Evolutionary conservation across 345 rosid genomes (phyloP).

Genomic region (Clausena lansium): DNA sequence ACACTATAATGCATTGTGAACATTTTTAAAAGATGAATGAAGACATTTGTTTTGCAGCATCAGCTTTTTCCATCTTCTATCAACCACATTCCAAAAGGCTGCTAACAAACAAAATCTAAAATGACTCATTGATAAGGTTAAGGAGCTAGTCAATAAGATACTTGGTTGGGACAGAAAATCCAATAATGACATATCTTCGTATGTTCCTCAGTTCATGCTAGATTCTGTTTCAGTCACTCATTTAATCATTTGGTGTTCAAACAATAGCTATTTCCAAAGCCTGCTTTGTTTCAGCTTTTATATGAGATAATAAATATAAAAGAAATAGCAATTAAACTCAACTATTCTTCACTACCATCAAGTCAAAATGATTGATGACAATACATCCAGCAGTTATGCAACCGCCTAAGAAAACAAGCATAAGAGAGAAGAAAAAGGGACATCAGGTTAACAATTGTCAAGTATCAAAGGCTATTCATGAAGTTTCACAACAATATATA

Average conservation of each 20-base stretch:
- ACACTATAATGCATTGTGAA: not conserved
- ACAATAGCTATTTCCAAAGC: not conserved
- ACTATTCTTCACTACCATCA: not conserved
- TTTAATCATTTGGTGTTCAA: not conserved
- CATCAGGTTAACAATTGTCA: not conserved
- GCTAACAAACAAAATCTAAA: not conserved
- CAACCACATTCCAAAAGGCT: not conserved
- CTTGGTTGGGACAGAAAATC: not conserved
- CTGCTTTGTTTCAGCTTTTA: not conserved
- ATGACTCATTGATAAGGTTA: not conserved
- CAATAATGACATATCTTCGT: too few species aligned
- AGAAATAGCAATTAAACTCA: not conserved
- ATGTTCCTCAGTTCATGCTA: not conserved
- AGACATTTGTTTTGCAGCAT: not conserved
- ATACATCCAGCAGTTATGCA: not conserved
- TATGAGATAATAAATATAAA: not conserved
- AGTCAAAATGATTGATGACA: not conserved
- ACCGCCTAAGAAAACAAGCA: not conserved
- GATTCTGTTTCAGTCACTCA: not conserved
- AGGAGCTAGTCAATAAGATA: not conserved
- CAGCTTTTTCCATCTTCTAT: not conserved
- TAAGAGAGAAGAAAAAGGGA: not conserved
- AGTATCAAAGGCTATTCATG: not conserved
- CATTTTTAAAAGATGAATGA: not conserved
- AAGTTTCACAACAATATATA: not conserved